Evolutionary conservation across 306 rosid species (phyloP).

Genomic region (Elaeagnus macrophylla): DNA sequence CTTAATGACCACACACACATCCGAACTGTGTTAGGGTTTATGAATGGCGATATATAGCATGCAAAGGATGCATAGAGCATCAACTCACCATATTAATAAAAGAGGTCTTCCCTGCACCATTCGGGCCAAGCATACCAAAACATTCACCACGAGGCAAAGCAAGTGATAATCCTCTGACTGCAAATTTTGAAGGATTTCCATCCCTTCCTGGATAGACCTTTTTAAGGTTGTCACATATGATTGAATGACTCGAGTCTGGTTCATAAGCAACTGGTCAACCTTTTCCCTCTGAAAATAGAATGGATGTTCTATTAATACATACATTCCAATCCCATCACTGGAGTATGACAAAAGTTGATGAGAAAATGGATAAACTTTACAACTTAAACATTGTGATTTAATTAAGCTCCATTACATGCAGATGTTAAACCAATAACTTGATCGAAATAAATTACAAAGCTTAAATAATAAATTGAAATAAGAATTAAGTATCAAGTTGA

Average conservation of each 20-base stretch:
- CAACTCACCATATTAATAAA: constrained; percentile 39
- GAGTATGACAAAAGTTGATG: constrained; percentile 3
- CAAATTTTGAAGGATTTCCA: constrained; percentile 75
- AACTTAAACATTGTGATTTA: too few relatives aligned
- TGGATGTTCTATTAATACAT: not conserved
- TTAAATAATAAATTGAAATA: too few relatives aligned
- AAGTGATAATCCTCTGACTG: constrained; percentile 83
- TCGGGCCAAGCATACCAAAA: constrained; percentile 98
- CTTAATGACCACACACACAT: not conserved
- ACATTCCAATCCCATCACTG: not conserved
- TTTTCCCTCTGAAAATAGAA: constrained; percentile 67
- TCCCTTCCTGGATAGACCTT: constrained; percentile 81
- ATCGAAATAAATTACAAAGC: too few relatives aligned
- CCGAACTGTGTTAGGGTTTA: not conserved
- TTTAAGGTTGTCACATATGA: constrained; percentile 58
- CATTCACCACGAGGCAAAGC: constrained; percentile 88
- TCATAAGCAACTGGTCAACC: constrained; percentile 65
- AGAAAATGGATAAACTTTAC: not conserved
- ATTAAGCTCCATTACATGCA: too few relatives aligned
- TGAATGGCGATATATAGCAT: not conserved
- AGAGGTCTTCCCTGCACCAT: constrained; percentile 96
- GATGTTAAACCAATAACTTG: too few relatives aligned
- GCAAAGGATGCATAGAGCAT: constrained; percentile 2
- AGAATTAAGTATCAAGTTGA: too few relatives aligned
- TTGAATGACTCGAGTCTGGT: constrained; percentile 39